Conservation (phyloP, 1,139 yeast genomes). For the Scheffersomyces illinoinensis region DNA sequence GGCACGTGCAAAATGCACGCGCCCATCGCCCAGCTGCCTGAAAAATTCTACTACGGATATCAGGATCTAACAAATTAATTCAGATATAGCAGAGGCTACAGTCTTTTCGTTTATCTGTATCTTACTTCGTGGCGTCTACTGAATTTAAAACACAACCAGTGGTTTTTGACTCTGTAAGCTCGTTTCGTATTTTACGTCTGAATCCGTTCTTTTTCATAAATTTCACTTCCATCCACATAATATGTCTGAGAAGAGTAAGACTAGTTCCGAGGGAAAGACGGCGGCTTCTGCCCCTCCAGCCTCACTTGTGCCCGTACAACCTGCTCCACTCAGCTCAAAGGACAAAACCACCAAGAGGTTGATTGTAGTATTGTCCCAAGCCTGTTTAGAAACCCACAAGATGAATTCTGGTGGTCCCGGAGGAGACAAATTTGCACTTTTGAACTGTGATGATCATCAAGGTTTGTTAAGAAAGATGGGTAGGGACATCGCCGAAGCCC, state of each 20-base stretch:
- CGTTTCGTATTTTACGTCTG: background rate
- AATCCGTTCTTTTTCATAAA: background rate
- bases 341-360: conserved; percentile 84
- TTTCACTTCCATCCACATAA: background rate
- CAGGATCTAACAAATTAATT: background rate
- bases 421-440: conserved; percentile 87
- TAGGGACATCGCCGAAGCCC: conserved; percentile 94
- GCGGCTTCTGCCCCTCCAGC: conserved; percentile 55
- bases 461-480: conserved; percentile 94
- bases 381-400: conserved; percentile 93
- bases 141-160: background rate
- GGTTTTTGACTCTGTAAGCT: background rate
- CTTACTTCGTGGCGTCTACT: background rate
- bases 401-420: conserved; percentile 72
- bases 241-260: conserved; percentile 29
- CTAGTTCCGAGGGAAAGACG: conserved; percentile 20
- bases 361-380: conserved; percentile 90
- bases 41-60: background rate
- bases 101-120: background rate
- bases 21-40: background rate
- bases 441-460: conserved; percentile 98
- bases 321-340: conserved; percentile 74
- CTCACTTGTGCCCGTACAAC: conserved; percentile 81
- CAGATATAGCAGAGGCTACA: background rate
- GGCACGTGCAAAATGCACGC: background rate